Evolutionary conservation across 2,329 filamentous ascomycete species (phyloP).

Genomic region (Fusarium sp.): DNA sequence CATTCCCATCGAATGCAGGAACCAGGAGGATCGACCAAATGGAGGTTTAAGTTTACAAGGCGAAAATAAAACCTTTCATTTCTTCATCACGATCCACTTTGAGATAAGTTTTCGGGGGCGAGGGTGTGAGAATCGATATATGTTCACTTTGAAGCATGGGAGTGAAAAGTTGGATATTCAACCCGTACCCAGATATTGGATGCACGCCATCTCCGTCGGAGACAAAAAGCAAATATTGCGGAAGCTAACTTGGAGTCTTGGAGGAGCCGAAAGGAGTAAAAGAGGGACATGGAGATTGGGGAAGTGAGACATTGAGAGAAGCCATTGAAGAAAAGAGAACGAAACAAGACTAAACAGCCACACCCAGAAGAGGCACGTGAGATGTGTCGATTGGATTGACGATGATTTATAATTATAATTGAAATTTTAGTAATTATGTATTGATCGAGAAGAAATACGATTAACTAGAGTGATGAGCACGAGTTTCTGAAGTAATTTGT

Average conservation of each 20-base stretch:
- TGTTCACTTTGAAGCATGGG: slow-evolving; percentile 9
- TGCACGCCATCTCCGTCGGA: slow-evolving; percentile 12
- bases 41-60: slow-evolving; percentile 15
- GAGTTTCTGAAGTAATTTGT: slow-evolving; percentile 13
- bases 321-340: slow-evolving; percentile 22
- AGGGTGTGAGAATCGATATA: slow-evolving; percentile 14
- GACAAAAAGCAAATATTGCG: slow-evolving; percentile 29
- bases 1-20: slow-evolving; percentile 24
- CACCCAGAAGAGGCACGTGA: slow-evolving; percentile 13
- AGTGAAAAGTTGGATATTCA: slow-evolving; percentile 9
- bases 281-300: slow-evolving; percentile 30
- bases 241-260: slow-evolving; percentile 23
- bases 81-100: slow-evolving; percentile 25
- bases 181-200: slow-evolving; percentile 13
- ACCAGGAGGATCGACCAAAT: slow-evolving; percentile 20
- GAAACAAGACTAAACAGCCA: slow-evolving; percentile 9
- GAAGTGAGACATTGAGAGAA: slow-evolving; percentile 40
- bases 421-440: neutral
- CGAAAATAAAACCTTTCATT: slow-evolving; percentile 16
- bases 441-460: neutral
- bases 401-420: neutral
- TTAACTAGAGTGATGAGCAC: slow-evolving; percentile 2
- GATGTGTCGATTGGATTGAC: neutral
- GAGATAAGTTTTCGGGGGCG: slow-evolving; percentile 3
- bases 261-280: slow-evolving; percentile 25